Evolutionary conservation across 169 alveolate species (phyloP).

Genomic region (Eimeria praecox): DNA sequence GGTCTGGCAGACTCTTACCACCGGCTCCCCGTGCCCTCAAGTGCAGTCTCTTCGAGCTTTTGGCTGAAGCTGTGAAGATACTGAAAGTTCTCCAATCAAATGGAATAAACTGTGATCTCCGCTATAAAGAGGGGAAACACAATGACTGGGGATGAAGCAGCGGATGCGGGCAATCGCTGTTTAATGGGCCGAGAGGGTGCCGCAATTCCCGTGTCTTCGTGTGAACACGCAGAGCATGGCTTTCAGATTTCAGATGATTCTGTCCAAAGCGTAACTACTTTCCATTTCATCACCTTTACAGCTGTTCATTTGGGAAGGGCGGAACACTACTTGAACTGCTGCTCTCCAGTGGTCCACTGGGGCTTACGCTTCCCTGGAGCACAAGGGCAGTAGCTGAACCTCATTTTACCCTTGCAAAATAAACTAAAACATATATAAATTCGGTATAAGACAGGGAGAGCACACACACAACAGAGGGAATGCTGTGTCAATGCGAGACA

Average conservation of each 20-base stretch:
- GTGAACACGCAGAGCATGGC: background rate
- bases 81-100: background rate
- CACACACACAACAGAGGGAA: background rate
- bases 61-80: background rate
- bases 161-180: background rate
- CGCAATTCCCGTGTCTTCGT: background rate
- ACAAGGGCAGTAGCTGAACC: background rate
- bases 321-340: background rate
- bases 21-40: background rate
- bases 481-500: background rate
- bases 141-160: background rate
- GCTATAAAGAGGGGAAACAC: background rate
- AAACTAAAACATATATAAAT: background rate
- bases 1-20: background rate
- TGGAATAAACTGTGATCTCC: background rate
- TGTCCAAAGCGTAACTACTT: background rate
- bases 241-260: background rate
- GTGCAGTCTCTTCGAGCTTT: background rate
- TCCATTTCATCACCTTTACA: background rate
- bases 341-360: conserved; percentile 16
- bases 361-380: background rate
- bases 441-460: too few relatives aligned
- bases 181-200: background rate
- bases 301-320: background rate
- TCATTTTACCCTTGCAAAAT: background rate